These are phyloP conservation scores for Marasmius oreades DNA, from an alignment of 1,284 basidiomycete genomes.

Conservation along the genomic window DNA sequence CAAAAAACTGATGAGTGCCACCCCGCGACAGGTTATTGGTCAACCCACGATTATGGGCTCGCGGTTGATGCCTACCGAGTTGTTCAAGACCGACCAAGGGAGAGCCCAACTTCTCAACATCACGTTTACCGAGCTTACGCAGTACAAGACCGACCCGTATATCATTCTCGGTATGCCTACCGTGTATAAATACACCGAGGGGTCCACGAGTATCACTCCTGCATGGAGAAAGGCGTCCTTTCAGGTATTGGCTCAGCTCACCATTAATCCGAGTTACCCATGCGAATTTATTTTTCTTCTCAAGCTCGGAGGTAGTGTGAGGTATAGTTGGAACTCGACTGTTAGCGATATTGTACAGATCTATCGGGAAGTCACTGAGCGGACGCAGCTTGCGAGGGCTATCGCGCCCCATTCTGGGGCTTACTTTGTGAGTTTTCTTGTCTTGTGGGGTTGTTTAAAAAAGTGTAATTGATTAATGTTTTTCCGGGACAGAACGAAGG, in stretches of 20 bases:
- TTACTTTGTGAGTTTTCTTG: slow-evolving; percentile 39
- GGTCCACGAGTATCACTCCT: slow-evolving; percentile 42
- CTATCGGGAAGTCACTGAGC: slow-evolving; percentile 32
- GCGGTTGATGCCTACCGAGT: slow-evolving; percentile 27
- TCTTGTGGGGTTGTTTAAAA: slow-evolving; percentile 3
- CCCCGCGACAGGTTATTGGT: slow-evolving; percentile 24
- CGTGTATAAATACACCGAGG: slow-evolving; percentile 36
- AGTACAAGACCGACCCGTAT: slow-evolving; percentile 21
- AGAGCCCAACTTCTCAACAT: slow-evolving; percentile 22
- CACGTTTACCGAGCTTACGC: slow-evolving; percentile 23
- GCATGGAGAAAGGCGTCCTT: slow-evolving; percentile 45
- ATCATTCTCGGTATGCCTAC: slow-evolving; percentile 35
- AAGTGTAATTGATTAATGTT: slow-evolving; percentile 4
- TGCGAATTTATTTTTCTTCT: neutral
- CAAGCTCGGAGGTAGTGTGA: slow-evolving; percentile 21
- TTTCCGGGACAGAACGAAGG: slow-evolving; percentile 44
- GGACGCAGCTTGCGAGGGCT: slow-evolving; percentile 37
- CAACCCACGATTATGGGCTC: slow-evolving; percentile 26
- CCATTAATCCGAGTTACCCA: slow-evolving; percentile 17
- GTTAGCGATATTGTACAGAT: slow-evolving; percentile 29
- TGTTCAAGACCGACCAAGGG: slow-evolving; percentile 25
- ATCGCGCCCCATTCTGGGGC: slow-evolving; percentile 46
- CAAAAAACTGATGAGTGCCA: neutral
- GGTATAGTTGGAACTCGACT: slow-evolving; percentile 41
- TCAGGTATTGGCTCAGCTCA: slow-evolving; percentile 37